Evolutionary conservation across 2,329 filamentous ascomycete species (phyloP), one percentile per base, ranked within the genome.

Genomic region (Penicillium sp.): DNA sequence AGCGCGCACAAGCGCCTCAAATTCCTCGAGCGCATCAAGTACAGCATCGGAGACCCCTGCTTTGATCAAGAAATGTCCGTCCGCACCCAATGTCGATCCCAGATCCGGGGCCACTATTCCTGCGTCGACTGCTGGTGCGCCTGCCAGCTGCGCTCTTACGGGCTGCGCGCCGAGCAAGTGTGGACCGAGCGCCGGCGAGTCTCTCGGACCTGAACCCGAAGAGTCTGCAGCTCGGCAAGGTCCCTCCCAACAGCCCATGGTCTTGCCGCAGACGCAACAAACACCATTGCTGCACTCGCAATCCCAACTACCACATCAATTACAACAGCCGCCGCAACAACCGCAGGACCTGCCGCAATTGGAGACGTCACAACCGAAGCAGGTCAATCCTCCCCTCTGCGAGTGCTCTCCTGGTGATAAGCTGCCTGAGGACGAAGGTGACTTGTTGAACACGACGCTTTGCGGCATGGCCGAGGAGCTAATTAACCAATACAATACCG

Each of bases 381-480:
- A 11, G 3, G 18, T 37, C 34, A 41, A 52, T 26, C 56, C 52
- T 7, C 48, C 54, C 0, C 41, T 54, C 42, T 68, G 65, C 44
- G 56, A 53, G 28, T 67, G 64, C 41, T 18, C 44, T 9, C 29
- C 62, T 1, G 52, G 33, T 49, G 18, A 39, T 27, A 13, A 18
- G 9, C 24, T 45, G 13, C n/a, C 34, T 7, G 36, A 28, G 32
- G 28, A 43, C 4, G 56, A 59, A 18, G 59, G 58, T 24, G 57
- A 62, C 41, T 46, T 62, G 18, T 55, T 67, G 4, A 66, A 67
- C 36, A 66, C 66, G 5, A 68, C 67, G 3, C 57, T 69, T 13
- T 71, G 68, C 47, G 60, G 63, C n/a, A 62, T 71, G 13, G 67
- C 68, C 3, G 68, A 69, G 41, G 64, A 65, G 26, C 52, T 72